Base-by-base conservation (phyloP, 2,329 filamentous ascomycete species). In the Mycosphaerelloides madeirae region DNA sequence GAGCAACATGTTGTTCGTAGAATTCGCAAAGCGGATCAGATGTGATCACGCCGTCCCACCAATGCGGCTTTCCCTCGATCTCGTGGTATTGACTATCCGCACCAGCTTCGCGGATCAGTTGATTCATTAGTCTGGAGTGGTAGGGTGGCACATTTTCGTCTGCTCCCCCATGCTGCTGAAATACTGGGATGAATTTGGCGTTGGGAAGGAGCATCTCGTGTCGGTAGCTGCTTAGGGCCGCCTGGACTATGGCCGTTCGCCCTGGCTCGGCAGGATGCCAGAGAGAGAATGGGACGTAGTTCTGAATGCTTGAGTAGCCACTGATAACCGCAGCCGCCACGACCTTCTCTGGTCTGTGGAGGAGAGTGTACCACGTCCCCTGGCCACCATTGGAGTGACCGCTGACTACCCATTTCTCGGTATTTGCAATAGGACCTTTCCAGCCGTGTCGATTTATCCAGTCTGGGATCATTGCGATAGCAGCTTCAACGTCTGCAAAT, bases 321-420 rank as follows among this genome's bases (percentile, higher is more conserved):
- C 77, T 80, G 7, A 80, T 64, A n/a, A 77, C 73, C 11, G 74
- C 72, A 15, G 75, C 77, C 15, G 75, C 77, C 29, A 79, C 65
- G 29, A 80, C 62, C 36, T 74, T 76, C 55, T 80, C 77, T 13
- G 77, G 78, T 18, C 68, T 65, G 59, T 81, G 77, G 1, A 76
- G 75, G 18, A 79, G 57, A 14, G 70, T 63, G 61, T 75, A 78
- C 78, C 78, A 81, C 3, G 72, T 69, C 7, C 77, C 78, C 62
- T 81, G 78, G 57, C 73, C 78, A 37, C 78, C 78, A 53, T 81
- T 81, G 3, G 78, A 81, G 60, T 81, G 78, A 0, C 78, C 78
- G 25, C 62, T 67, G 5, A 79, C 68, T 25, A 81, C 67, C 74
- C 77, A 76, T 39, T 68, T 67, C 25, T 72, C 53, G 6, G 59